Evolutionary conservation across 208 protist species (phyloP), one percentile per base, ranked within the genome.

Genomic region (Crithidia sp.): DNA sequence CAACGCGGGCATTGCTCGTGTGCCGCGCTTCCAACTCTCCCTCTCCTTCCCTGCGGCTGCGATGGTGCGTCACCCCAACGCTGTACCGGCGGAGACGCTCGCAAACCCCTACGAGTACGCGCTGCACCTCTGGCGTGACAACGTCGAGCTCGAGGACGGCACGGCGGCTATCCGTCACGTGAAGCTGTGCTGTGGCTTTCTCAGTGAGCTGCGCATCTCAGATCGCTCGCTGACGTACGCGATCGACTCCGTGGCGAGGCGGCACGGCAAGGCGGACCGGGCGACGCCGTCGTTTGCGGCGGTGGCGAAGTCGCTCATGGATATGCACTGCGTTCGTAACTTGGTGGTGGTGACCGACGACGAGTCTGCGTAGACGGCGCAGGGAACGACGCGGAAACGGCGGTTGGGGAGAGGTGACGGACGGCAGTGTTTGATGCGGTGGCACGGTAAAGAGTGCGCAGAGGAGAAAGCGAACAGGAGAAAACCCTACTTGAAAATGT

Each of bases 241-340:
- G 0, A 43, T 65, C 2, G 37, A 70, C 39, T 7, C 13, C 4
- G 63, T 58, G 2, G 52, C 36, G 10, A 70, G 49, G 28, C 39
- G 43, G 10, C 7, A 17, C 16, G 37, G 19, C 12, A 63, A 28
- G 13, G 4, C 19, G 17, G 16, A 13, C n/a, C 53, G 53, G 12
- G 28, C 4, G 7, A 54, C 47, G 36, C 65, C 52, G 16, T 62
- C 65, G 14, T 77, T 72, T 13, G 41, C 14, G 6, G 65, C 37
- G 9, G 73, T 77, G 2, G 16, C 67, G 17, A 47, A 66, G 44
- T 62, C 36, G 41, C 37, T 77, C 17, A 59, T 60, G 52, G 41
- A 78, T 14, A 6, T 64, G 39, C 8, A 28, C n/a, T 76, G 71
- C 13, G 12, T 71, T 4, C 71, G 71, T 12, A 76, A 76, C 40